Percentiles rank a stretch among this genome's conserved stretches.
Conservation (phyloP, 768 basidiomycete species). For the Tricholoma bakamatsutake region DNA sequence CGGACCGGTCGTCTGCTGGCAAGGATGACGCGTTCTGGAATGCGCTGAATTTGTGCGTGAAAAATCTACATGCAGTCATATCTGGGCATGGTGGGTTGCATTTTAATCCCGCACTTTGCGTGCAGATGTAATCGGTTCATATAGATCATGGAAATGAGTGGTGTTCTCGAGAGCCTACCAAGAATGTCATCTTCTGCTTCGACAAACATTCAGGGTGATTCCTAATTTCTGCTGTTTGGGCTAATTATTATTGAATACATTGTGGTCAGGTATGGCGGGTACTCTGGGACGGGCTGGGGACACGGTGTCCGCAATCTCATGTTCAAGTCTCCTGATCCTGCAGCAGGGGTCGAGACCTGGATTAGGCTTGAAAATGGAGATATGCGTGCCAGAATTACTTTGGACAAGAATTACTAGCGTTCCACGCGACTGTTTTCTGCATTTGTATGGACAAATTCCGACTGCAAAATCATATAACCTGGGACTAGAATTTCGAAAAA, state of each 20-base stretch:
- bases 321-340: conserved; percentile 46
- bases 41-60: conserved; percentile 49
- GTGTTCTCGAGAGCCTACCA: conserved; percentile 63
- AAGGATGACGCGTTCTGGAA: conserved; percentile 61
- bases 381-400: conserved; percentile 44
- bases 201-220: conserved; percentile 69
- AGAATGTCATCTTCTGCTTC: conserved; percentile 68
- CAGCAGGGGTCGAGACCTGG: conserved; percentile 50
- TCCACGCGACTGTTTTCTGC: neutral
- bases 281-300: conserved; percentile 48
- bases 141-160: conserved; percentile 76
- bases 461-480: neutral
- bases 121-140: neutral
- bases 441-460: neutral
- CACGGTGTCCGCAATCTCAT: conserved; percentile 60
- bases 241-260: neutral
- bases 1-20: conserved; percentile 26
- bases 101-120: neutral
- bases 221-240: neutral
- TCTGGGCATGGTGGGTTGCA: conserved; percentile 58
- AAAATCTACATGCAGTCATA: conserved; percentile 61
- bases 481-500: too few species aligned
- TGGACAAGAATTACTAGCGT: conserved; percentile 35
- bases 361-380: conserved; percentile 58
- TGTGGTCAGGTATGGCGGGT: conserved; percentile 60